Base-by-base conservation (phyloP, 2,329 filamentous ascomycete genomes). In the Diplodia sapinea region DNA sequence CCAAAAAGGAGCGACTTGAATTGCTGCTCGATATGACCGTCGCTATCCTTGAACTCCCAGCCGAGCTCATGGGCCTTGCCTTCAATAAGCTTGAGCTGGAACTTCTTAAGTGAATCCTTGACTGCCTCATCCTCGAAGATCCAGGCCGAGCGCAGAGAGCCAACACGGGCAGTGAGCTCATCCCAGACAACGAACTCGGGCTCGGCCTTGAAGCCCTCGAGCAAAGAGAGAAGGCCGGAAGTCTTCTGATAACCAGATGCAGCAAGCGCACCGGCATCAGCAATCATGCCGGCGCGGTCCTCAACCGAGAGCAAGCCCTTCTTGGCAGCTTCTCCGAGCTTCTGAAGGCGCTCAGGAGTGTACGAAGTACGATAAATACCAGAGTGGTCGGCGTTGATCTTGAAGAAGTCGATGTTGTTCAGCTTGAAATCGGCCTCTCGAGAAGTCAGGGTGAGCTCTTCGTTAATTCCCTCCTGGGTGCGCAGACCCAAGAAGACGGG, bases 1-100 rank as follows among this genome's bases (percentile, higher is more conserved):
- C 91, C 91, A 77, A 98, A 98, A 77, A 97, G 86, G 76, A 97
- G 87, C 15, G 89, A 89, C 84, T 98, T 98, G 86, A 97, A 96
- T 78, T 97, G 94, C 79, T 97, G 93, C 78, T 94, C 86, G 72
- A 97, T 89, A 76, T 97, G 94, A 61, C 91, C 92, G 73, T 98
- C 94, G 3, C 85, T 86, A 31, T 94, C 91, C 33, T 88, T 90
- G 80, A 98, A 97, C 15, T 87, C 82, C 94, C 94, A 98, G 68
- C 94, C 94, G 54, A 96, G 81, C 76, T 93, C 87, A 78, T 97
- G 94, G 0, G 94, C 90, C 79, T 93, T 94, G 72, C 87, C 83
- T 74, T 89, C 89, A 68, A 92, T 87, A 26, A 98, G 85, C 12
- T 92, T 87, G 70, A 89, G 87, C 77, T 96, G 90, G 85, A 97